Conservation (phyloP, 345 rosid species). For the Combretum micranthum region DNA sequence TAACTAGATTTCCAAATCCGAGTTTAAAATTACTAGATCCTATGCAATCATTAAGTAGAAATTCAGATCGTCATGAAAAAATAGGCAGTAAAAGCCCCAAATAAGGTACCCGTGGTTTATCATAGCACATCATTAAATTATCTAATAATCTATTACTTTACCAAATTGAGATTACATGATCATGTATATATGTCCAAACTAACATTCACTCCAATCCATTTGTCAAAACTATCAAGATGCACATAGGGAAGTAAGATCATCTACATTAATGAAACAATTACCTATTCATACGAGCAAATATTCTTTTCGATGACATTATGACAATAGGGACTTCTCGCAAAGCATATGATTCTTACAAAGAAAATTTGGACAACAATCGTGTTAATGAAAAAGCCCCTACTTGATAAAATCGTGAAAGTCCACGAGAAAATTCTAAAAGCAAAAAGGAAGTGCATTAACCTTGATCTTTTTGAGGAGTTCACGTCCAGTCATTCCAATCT, state of each 20-base stretch:
- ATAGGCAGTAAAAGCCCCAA: no score
- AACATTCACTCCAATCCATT: not conserved
- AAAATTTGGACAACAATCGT: no score
- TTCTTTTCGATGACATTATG: constrained; percentile 25
- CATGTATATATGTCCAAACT: not conserved
- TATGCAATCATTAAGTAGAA: no score
- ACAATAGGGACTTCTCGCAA: constrained; percentile 22
- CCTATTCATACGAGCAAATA: constrained; percentile 17
- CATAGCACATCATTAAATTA: no score
- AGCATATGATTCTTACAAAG: constrained; percentile 21
- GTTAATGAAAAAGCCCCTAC: no score
- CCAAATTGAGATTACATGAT: no score
- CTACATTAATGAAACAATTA: not conserved
- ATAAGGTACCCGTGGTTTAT: no score
- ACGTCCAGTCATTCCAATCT: constrained; percentile 36
- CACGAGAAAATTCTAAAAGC: not conserved
- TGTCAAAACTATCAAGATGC: not conserved
- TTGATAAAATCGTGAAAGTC: no score
- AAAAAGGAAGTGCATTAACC: constrained; percentile 7
- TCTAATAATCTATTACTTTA: no score
- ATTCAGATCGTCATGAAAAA: no score
- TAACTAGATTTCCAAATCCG: no score
- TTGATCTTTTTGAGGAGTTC: constrained; percentile 33
- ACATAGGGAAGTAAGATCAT: not conserved
- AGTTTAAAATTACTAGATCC: no score